These are phyloP conservation scores for Verbena officinalis DNA, from an alignment of 257 asterid species.

Conservation along the genomic window DNA sequence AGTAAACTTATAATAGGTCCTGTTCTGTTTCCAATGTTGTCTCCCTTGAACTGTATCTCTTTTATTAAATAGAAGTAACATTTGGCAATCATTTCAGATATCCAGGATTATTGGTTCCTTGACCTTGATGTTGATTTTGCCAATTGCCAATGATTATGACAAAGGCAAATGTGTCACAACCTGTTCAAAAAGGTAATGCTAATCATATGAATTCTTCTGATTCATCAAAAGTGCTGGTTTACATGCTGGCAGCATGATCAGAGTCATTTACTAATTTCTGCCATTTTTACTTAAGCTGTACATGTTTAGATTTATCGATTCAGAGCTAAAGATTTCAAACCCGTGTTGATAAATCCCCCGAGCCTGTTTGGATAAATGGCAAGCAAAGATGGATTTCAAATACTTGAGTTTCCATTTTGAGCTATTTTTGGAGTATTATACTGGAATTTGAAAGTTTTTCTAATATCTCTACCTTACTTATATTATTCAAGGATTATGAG, in stretches of 20 bases:
- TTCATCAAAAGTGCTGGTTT: slow-evolving; percentile 7
- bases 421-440: slow-evolving; percentile 2
- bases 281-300: not conserved
- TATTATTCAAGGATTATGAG: slow-evolving; percentile 15
- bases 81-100: slow-evolving; percentile 13
- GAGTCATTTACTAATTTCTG: slow-evolving; percentile 14
- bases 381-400: too few relatives aligned
- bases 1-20: too few relatives aligned
- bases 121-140: slow-evolving; percentile 5
- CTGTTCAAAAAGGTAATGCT: slow-evolving; percentile 6
- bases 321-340: too few relatives aligned
- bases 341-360: too few relatives aligned
- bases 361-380: too few relatives aligned
- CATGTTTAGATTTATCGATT: not conserved
- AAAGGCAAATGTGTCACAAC: slow-evolving; percentile 5
- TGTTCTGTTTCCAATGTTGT: too few relatives aligned
- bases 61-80: not conserved
- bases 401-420: too few relatives aligned
- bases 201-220: slow-evolving; percentile 1
- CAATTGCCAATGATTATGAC: slow-evolving; percentile 15
- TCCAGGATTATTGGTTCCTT: slow-evolving; percentile 4
- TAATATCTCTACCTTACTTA: not conserved
- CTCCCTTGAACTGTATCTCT: too few relatives aligned
- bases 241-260: slow-evolving; percentile 8
- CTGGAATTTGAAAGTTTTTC: slow-evolving; percentile 1